These are phyloP conservation scores for Leccinellum luteum DNA, from an alignment of 768 basidiomycete genomes.

Conservation along the genomic window DNA sequence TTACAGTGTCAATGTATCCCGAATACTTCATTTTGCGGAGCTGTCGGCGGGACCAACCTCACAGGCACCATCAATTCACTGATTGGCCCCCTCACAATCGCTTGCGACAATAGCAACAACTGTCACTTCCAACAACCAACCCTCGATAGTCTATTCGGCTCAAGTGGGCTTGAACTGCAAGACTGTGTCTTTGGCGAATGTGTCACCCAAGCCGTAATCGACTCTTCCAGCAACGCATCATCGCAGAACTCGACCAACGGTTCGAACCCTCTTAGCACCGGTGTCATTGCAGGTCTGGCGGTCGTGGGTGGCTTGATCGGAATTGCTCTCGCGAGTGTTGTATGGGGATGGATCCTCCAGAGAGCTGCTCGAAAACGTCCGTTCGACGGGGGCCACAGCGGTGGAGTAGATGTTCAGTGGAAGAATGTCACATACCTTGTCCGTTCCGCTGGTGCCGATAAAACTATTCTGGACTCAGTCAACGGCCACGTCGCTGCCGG, in stretches of 20 bases:
- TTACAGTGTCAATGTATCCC: conserved; percentile 72
- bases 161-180: conserved; percentile 64
- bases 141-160: conserved; percentile 70
- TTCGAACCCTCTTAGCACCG: conserved; percentile 58
- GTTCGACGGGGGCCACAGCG: conserved; percentile 38
- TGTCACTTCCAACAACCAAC: conserved; percentile 78
- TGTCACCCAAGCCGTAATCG: conserved; percentile 75
- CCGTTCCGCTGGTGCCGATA: conserved; percentile 36
- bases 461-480: conserved; percentile 68
- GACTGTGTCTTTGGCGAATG: conserved; percentile 89
- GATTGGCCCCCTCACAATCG: conserved; percentile 60
- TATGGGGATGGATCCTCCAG: conserved; percentile 61
- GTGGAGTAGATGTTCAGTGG: conserved; percentile 70
- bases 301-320: conserved; percentile 71
- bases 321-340: conserved; percentile 55
- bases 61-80: conserved; percentile 64
- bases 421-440: conserved; percentile 64
- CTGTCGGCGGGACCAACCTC: conserved; percentile 42
- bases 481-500: conserved; percentile 74
- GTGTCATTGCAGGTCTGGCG: conserved; percentile 88
- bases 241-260: conserved; percentile 25
- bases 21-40: conserved; percentile 76
- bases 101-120: conserved; percentile 57
- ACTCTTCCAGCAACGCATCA: conserved; percentile 44
- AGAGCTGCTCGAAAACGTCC: conserved; percentile 53